These are phyloP conservation scores for Aspergillus brasiliensis DNA, from an alignment of 2,329 filamentous ascomycete species.

Conservation along the genomic window DNA sequence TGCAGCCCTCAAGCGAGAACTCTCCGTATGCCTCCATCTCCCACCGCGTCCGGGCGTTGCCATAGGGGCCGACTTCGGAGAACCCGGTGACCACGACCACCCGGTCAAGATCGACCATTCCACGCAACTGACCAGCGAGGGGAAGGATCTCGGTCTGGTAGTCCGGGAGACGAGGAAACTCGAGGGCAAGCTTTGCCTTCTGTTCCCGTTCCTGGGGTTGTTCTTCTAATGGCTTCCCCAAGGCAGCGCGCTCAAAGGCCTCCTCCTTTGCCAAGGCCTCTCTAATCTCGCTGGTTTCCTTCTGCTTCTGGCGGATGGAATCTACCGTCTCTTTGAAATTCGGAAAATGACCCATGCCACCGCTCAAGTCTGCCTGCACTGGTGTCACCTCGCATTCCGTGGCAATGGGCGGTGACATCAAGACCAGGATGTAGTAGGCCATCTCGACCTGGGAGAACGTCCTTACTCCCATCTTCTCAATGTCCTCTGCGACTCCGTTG, in stretches of 20 bases:
- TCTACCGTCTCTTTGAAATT: neutral
- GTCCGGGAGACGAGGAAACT: constrained; percentile 3
- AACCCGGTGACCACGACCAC: constrained; percentile 8
- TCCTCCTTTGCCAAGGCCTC: neutral
- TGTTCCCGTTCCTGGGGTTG: neutral
- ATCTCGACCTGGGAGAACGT: constrained; percentile 13
- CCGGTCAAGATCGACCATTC: constrained; percentile 5
- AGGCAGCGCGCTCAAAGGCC: neutral
- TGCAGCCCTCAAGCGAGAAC: constrained; percentile 7
- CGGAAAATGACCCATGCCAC: neutral
- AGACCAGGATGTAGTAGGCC: constrained; percentile 3
- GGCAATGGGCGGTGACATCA: neutral
- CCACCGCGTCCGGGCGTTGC: constrained; percentile 10
- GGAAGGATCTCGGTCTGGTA: constrained; percentile 6
- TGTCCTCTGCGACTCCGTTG: constrained; percentile 6
- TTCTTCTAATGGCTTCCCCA: neutral
- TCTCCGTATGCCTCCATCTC: constrained; percentile 12
- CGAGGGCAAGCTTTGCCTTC: neutral
- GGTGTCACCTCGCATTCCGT: constrained; percentile 6
- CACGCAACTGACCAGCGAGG: neutral
- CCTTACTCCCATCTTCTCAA: neutral
- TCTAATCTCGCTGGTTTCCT: neutral
- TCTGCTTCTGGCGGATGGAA: neutral
- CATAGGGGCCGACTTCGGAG: constrained; percentile 9
- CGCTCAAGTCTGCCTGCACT: constrained; percentile 6